Evolutionary conservation across 1,284 basidiomycete genomes (phyloP).

Genomic region (Leccinum fallax): DNA sequence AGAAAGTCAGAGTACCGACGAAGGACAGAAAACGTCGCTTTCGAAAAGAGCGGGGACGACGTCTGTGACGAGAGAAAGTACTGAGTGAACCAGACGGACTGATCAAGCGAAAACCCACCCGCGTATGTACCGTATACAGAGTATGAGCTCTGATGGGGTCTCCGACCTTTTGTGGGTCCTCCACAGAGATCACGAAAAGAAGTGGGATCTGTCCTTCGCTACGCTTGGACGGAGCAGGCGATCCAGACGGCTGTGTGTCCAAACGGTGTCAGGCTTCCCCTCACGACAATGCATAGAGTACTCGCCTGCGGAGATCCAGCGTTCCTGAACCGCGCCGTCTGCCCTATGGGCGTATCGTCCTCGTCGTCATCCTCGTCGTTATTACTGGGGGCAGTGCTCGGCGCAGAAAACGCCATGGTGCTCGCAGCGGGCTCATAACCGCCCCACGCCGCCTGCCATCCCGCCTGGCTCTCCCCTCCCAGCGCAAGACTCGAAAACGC

Average conservation of each 20-base stretch:
- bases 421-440: constrained; percentile 32
- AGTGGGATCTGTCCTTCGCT: constrained; percentile 53
- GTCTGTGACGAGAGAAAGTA: constrained; percentile 51
- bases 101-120: constrained; percentile 47
- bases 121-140: constrained; percentile 92
- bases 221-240: constrained; percentile 24
- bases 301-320: constrained; percentile 33
- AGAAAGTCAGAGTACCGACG: constrained; percentile 96
- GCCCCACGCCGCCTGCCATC: constrained; percentile 54
- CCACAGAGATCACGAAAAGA: constrained; percentile 80
- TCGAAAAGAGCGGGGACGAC: constrained; percentile 79
- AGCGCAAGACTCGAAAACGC: constrained; percentile 63
- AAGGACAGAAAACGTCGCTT: constrained; percentile 86
- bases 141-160: constrained; percentile 91
- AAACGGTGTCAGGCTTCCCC: constrained; percentile 6
- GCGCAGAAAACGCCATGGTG: constrained; percentile 14
- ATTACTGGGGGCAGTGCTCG: constrained; percentile 7
- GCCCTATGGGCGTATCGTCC: constrained; percentile 68
- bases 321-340: constrained; percentile 46
- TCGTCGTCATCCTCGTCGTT: no score
- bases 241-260: constrained; percentile 18
- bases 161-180: constrained; percentile 92
- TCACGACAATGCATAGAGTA: not conserved
- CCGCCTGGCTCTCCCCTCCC: constrained; percentile 59
- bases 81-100: not conserved